Evolutionary conservation across 768 basidiomycete species (phyloP).

Genomic region (Termitomyces sp.): DNA sequence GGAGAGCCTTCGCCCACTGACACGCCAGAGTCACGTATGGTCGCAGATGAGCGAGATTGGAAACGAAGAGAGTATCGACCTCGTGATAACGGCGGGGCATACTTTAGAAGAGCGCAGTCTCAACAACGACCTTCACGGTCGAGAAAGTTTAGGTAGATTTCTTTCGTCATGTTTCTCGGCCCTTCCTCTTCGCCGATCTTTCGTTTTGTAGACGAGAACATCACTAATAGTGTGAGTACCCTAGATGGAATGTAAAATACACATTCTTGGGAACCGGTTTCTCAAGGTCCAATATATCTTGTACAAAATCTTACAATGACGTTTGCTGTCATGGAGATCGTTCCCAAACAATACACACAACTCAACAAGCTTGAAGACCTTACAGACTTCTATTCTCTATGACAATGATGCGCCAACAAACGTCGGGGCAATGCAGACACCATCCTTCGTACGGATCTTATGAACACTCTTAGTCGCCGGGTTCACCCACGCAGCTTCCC

Average conservation of each 20-base stretch:
- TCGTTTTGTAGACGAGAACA: constrained; percentile 3
- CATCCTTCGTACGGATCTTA: constrained; percentile 81
- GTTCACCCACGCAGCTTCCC: constrained; percentile 92
- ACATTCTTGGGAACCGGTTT: constrained; percentile 9
- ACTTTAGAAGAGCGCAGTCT: constrained; percentile 4
- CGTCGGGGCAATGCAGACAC: constrained; percentile 74
- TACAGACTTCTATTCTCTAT: constrained; percentile 30
- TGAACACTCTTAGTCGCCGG: constrained; percentile 74
- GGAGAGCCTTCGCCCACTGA: not conserved
- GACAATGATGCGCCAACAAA: constrained; percentile 91
- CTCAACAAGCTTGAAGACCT: not conserved
- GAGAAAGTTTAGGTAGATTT: constrained; percentile 3
- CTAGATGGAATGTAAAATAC: constrained; percentile 4
- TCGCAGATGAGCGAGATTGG: not conserved
- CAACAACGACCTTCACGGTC: not conserved
- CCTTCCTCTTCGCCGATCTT: not conserved
- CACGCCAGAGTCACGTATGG: not conserved
- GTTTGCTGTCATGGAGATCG: not conserved
- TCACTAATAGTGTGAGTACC: not conserved
- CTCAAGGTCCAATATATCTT: not conserved
- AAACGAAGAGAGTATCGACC: constrained; percentile 7
- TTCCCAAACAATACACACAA: too few relatives aligned
- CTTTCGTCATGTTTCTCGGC: not conserved
- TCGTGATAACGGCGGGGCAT: constrained; percentile 1
- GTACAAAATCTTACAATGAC: too few relatives aligned